These are phyloP conservation scores for Venturia effusa DNA, from an alignment of 2,329 filamentous ascomycete species.

Conservation along the genomic window DNA sequence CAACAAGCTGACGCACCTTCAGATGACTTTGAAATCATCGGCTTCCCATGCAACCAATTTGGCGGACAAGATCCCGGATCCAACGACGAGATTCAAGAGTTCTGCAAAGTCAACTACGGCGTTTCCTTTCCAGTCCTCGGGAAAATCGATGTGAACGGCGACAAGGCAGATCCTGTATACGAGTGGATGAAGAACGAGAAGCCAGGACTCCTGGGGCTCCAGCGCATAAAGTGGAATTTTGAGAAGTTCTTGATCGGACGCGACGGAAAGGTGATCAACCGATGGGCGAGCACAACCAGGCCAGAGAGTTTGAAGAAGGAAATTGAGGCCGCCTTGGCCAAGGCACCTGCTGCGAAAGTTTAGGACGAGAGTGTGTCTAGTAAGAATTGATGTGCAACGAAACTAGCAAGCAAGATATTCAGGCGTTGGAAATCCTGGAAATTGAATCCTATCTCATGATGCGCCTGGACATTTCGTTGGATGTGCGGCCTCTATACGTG, in stretches of 20 bases:
- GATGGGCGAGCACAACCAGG: slow-evolving; percentile 84
- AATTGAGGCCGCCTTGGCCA: slow-evolving; percentile 60
- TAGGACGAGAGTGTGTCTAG: background rate
- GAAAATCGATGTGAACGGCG: slow-evolving; percentile 92
- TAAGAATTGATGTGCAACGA: background rate
- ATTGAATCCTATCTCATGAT: too few relatives aligned
- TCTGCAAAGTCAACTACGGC: slow-evolving; percentile 91
- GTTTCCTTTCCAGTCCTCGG: slow-evolving; percentile 83
- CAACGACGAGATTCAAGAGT: slow-evolving; percentile 49
- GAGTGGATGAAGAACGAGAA: slow-evolving; percentile 62
- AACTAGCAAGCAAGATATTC: background rate
- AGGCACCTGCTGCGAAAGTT: slow-evolving; percentile 1
- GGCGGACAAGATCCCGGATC: slow-evolving; percentile 76
- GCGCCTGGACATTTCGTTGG: too few relatives aligned
- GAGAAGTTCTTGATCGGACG: slow-evolving; percentile 90
- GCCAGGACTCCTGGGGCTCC: slow-evolving; percentile 76
- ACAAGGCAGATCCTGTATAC: slow-evolving; percentile 66
- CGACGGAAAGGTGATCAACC: slow-evolving; percentile 73
- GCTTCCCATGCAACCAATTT: slow-evolving; percentile 99
- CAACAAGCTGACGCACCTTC: background rate
- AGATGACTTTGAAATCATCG: slow-evolving; percentile 75
- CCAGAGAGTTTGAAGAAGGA: slow-evolving; percentile 67
- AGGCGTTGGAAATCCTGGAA: background rate
- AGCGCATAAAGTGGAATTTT: slow-evolving; percentile 98
- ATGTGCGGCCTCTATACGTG: too few relatives aligned